Conservation (phyloP, 1,139 yeast genomes). For the Debaryomycetaceae sp. region DNA sequence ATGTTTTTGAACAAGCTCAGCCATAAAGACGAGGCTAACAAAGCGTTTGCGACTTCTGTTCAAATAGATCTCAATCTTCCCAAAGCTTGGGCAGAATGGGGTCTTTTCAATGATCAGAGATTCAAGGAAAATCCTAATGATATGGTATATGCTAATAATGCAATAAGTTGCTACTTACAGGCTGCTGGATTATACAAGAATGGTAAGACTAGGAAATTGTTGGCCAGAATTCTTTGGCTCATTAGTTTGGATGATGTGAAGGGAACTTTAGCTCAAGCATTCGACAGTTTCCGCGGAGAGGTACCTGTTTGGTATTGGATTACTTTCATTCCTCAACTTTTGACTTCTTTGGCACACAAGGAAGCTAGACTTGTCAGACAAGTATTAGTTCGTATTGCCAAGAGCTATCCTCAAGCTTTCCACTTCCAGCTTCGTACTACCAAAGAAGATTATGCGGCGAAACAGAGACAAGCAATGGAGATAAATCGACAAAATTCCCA, state of each 20-base stretch:
- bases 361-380: conserved; percentile 89
- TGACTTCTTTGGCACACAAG: conserved; percentile 84
- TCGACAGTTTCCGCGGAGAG: conserved; percentile 90
- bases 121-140: conserved; percentile 83
- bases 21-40: conserved; percentile 92
- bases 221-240: conserved; percentile 92
- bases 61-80: conserved; percentile 92
- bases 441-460: conserved; percentile 85
- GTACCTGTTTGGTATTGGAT: conserved; percentile 99
- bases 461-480: conserved; percentile 75
- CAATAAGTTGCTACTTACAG: conserved; percentile 92
- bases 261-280: conserved; percentile 81
- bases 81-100: conserved; percentile 99
- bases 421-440: conserved; percentile 95
- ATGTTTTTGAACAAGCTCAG: conserved; percentile 92
- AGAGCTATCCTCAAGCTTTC: conserved; percentile 94
- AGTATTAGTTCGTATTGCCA: conserved; percentile 86
- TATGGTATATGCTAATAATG: conserved; percentile 85
- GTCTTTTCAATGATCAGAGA: conserved; percentile 85
- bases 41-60: conserved; percentile 96
- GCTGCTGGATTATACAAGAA: conserved; percentile 96
- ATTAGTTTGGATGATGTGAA: conserved; percentile 85
- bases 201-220: conserved; percentile 80
- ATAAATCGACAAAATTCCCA: conserved; percentile 33
- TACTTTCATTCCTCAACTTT: conserved; percentile 89